A percentile compares a stretch with the other conserved stretches of the same genome.
These are phyloP conservation scores for Desmodesmus armatus DNA, from an alignment of 139 green algal genomes.

Conservation along the genomic window DNA sequence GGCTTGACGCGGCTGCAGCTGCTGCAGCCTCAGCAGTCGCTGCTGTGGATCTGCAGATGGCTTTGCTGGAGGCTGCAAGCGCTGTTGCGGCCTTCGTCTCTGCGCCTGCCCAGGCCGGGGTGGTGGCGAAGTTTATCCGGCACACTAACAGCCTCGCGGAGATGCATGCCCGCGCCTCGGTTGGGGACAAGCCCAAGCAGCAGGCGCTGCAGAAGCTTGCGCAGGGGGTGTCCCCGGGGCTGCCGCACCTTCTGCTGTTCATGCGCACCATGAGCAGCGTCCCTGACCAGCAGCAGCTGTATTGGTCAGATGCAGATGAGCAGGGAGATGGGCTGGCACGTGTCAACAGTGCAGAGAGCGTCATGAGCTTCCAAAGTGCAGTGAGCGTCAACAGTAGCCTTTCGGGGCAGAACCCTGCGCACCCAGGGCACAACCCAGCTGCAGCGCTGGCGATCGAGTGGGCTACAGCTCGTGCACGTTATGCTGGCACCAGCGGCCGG, in stretches of 20 bases:
- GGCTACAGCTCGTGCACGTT: not conserved
- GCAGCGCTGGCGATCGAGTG: not conserved
- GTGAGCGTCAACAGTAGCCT: constrained; percentile 9
- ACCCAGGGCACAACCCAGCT: too few relatives aligned
- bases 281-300: constrained; percentile 13
- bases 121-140: constrained; percentile 23
- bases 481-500: constrained; percentile 14
- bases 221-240: not conserved
- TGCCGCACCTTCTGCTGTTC: constrained; percentile 34
- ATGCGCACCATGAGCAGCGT: not conserved
- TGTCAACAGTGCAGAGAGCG: not conserved
- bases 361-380: not conserved
- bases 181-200: not conserved
- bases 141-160: constrained; percentile 17
- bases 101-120: not conserved
- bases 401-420: too few relatives aligned
- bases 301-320: not conserved
- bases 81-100: constrained; percentile 20
- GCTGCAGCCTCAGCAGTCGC: not conserved
- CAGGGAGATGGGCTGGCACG: not conserved
- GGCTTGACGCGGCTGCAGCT: too few relatives aligned
- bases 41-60: not conserved
- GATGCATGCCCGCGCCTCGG: not conserved
- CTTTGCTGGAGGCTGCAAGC: not conserved
- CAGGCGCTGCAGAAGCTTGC: constrained; percentile 6